Conservation (phyloP, 2,329 filamentous ascomycete species). For the Coniochaeta sp. region DNA sequence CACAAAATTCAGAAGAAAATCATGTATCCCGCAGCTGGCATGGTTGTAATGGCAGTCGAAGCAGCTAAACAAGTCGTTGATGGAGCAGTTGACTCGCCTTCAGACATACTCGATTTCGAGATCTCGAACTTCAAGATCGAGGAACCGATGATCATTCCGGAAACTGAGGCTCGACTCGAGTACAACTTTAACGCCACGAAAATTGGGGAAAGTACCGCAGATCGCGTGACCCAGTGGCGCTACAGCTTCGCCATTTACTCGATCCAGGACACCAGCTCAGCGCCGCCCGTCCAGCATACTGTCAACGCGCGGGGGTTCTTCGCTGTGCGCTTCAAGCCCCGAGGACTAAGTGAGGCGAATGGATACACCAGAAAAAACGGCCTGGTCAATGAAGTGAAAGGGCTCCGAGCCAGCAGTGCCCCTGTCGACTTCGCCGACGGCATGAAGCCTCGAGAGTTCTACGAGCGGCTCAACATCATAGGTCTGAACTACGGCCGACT, state of each 20-base stretch:
- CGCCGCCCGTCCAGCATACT: slow-evolving; percentile 27
- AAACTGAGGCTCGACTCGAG: slow-evolving; percentile 38
- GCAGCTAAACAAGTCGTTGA: slow-evolving; percentile 13
- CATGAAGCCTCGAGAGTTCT: slow-evolving; percentile 32
- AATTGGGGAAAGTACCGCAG: slow-evolving; percentile 5
- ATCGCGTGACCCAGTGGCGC: slow-evolving; percentile 6
- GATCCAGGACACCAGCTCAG: slow-evolving; percentile 10
- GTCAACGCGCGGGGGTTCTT: slow-evolving; percentile 27
- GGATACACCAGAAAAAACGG: background rate
- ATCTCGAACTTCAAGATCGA: slow-evolving; percentile 37
- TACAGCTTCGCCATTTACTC: slow-evolving; percentile 39
- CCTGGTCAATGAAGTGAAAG: slow-evolving; percentile 7
- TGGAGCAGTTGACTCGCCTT: slow-evolving; percentile 2
- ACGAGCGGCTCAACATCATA: slow-evolving; percentile 39
- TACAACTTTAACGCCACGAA: slow-evolving; percentile 36
- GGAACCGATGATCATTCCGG: slow-evolving; percentile 43
- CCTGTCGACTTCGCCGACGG: slow-evolving; percentile 12
- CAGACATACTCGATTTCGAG: slow-evolving; percentile 27
- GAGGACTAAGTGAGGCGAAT: slow-evolving; percentile 8
- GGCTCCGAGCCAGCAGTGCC: slow-evolving; percentile 10
- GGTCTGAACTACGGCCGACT: slow-evolving; percentile 43
- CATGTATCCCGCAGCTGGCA: slow-evolving; percentile 21
- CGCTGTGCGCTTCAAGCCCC: slow-evolving; percentile 16
- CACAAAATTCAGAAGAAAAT: slow-evolving; percentile 20
- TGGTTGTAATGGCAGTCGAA: slow-evolving; percentile 22